Evolutionary conservation across 352 stramenopile genomes (phyloP).

Genomic region (Stramenopiles sp.): DNA sequence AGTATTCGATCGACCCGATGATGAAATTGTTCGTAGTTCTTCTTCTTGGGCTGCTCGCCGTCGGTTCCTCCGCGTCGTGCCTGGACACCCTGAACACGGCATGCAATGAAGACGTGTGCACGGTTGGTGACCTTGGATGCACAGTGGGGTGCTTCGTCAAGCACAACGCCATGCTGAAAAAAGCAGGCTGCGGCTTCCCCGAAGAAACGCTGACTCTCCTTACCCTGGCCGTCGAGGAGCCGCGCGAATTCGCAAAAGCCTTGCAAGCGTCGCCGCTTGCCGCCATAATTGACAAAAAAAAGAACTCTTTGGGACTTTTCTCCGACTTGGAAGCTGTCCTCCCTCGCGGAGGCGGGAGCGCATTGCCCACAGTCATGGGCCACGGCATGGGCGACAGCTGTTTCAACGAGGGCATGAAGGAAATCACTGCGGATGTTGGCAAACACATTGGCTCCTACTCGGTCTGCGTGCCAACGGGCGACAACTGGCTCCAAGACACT

Average conservation of each 20-base stretch:
- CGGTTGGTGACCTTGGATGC: not conserved
- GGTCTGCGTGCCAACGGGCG: slow-evolving; percentile 60
- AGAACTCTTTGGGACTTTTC: not conserved
- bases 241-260: not conserved
- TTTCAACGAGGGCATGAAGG: slow-evolving; percentile 60
- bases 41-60: too few species aligned
- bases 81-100: not conserved
- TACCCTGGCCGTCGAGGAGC: not conserved
- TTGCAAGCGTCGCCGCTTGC: not conserved
- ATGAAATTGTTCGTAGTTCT: too few species aligned
- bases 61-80: too few species aligned
- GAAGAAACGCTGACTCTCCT: not conserved
- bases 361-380: slow-evolving; percentile 49
- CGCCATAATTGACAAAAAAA: not conserved
- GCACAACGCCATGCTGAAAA: not conserved
- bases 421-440: slow-evolving; percentile 41
- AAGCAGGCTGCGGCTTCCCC: not conserved
- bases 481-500: slow-evolving; percentile 51
- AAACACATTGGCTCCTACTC: slow-evolving; percentile 56
- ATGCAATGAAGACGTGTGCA: not conserved
- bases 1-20: too few species aligned
- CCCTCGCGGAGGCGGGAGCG: too few species aligned
- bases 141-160: not conserved
- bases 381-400: slow-evolving; percentile 83
- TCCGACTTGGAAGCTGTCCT: not conserved